Conservation (phyloP, 2,329 filamentous ascomycete genomes). For the Paecilomyces variotii region DNA sequence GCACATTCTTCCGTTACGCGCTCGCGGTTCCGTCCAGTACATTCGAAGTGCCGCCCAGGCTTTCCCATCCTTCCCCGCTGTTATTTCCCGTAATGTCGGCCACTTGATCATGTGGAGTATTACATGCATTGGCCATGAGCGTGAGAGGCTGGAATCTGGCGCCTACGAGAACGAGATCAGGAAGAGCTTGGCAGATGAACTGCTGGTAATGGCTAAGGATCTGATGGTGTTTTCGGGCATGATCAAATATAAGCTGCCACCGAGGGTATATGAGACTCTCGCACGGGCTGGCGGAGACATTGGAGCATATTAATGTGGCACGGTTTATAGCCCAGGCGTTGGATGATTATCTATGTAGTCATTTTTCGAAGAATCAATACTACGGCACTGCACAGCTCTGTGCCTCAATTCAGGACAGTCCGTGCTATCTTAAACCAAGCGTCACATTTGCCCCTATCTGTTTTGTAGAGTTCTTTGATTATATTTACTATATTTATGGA, state of each 20-base stretch:
- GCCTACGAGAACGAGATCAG: slow-evolving; percentile 56
- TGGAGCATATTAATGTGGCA: slow-evolving; percentile 27
- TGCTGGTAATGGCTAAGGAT: slow-evolving; percentile 77
- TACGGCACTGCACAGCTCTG: background rate
- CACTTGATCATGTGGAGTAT: slow-evolving; percentile 93
- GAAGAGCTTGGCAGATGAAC: slow-evolving; percentile 53
- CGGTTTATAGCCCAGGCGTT: background rate
- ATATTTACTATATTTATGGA: background rate
- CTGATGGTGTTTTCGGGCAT: slow-evolving; percentile 90
- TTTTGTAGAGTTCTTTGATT: background rate
- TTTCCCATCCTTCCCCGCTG: slow-evolving; percentile 69
- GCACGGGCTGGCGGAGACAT: slow-evolving; percentile 69
- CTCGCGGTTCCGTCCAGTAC: slow-evolving; percentile 63
- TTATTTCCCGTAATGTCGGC: slow-evolving; percentile 81
- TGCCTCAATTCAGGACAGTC: background rate
- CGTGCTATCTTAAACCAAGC: background rate
- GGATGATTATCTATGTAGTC: background rate
- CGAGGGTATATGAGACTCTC: slow-evolving; percentile 78
- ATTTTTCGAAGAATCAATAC: background rate
- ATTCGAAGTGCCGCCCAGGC: slow-evolving; percentile 75
- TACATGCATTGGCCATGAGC: slow-evolving; percentile 71
- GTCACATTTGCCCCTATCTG: background rate
- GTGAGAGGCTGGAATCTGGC: slow-evolving; percentile 60
- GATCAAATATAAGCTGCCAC: slow-evolving; percentile 82
- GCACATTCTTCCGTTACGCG: slow-evolving; percentile 71